Evolutionary conservation across 164 flowering plant species (phyloP), one percentile per base, ranked within the genome.

Genomic region (Stephania cephalantha): DNA sequence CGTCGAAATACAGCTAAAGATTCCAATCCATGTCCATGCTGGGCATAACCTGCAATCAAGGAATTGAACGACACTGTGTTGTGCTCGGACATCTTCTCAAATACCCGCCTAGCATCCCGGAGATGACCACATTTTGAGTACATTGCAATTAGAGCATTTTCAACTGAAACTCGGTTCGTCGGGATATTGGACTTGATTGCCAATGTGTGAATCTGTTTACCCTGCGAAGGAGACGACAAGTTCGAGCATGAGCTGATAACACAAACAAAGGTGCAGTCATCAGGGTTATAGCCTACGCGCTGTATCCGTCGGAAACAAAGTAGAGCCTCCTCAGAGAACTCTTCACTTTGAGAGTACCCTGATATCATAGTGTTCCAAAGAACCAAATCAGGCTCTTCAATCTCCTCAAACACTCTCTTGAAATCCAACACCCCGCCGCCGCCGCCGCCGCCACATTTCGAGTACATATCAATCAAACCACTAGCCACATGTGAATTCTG

Each of bases 351-450:
- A 8, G 97, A 88, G 73, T 87, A 92, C 52, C 94, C 97, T 18
- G 91, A 89, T 73, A 92, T 89, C 94, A 92, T 91, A 11, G 98
- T 91, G 82, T 94, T 94, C 97, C 98, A 94, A 18, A 94, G 82
- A 77, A 92, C 89, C 78, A 90, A 83, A 82, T 94, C 98, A 6
- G 88, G 92, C 18, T 65, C 79, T 25, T 69, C 48, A 73, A 91
- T 85, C 78, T 87, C 92, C 48, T 85, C 80, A 82, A 94, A 92
- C 2, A 92, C 85, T 74, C 85, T 88, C 74, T 58, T 71, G 65
- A 86, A 86, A 29, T 82, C 90, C 25, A 53, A 76, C 82, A 87
- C 85, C 13, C 81, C 79, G n/a, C 78, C 25, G 0, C 25, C 82
- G 20, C 81, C 79, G n/a, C 78, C 25, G 0, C 25, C 82, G 20